These are phyloP conservation scores for Beauveria sp. DNA, from an alignment of 2,329 filamentous ascomycete species.

Conservation along the genomic window DNA sequence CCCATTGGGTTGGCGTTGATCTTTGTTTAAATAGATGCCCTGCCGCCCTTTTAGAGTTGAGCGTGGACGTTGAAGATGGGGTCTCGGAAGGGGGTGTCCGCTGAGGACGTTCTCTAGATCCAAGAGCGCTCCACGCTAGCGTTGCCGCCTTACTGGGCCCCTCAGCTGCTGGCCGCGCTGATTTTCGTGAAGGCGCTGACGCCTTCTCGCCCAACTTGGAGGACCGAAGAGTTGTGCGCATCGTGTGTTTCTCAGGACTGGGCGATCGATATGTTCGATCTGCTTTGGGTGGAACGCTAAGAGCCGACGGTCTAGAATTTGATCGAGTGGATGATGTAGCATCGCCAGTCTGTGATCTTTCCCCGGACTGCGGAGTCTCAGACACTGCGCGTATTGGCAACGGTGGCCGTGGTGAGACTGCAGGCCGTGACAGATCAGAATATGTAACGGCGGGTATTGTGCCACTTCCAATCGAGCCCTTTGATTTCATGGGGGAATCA, in stretches of 20 bases:
- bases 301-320: slow-evolving; percentile 21
- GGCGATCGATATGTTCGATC: slow-evolving; percentile 39
- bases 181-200: slow-evolving; percentile 30
- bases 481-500: slow-evolving; percentile 20
- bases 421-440: slow-evolving; percentile 68
- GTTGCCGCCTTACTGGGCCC: slow-evolving; percentile 58
- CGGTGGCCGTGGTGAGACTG: slow-evolving; percentile 49
- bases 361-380: slow-evolving; percentile 35
- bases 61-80: slow-evolving; percentile 15
- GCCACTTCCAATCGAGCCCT: slow-evolving; percentile 68
- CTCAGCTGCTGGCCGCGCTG: slow-evolving; percentile 36
- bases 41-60: slow-evolving; percentile 19
- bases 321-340: slow-evolving; percentile 1
- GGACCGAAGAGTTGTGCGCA: slow-evolving; percentile 54
- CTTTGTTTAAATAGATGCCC: slow-evolving; percentile 26
- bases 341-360: slow-evolving; percentile 16
- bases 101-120: slow-evolving; percentile 29
- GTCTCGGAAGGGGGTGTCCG: slow-evolving; percentile 20
- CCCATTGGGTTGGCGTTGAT: slow-evolving; percentile 39
- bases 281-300: slow-evolving; percentile 24
- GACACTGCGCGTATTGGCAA: slow-evolving; percentile 47
- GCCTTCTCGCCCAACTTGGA: slow-evolving; percentile 37
- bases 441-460: slow-evolving; percentile 78
- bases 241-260: slow-evolving; percentile 53
- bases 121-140: slow-evolving; percentile 50